Percentiles rank a stretch among this genome's conserved stretches.
These are phyloP conservation scores for Solanum etuberosum DNA, from an alignment of 257 asterid genomes.

Conservation along the genomic window DNA sequence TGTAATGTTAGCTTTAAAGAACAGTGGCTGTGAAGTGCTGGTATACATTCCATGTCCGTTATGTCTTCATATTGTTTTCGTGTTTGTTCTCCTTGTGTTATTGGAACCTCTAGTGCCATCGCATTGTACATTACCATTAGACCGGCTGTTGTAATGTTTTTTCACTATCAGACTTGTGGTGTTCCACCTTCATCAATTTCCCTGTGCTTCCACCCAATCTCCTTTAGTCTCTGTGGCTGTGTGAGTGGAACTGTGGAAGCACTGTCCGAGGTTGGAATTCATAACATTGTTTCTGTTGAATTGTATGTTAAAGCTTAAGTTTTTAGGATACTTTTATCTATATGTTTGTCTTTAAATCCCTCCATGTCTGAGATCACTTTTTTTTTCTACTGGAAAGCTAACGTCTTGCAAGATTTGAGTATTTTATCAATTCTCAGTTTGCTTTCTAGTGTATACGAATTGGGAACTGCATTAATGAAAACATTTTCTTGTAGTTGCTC, in stretches of 20 bases:
- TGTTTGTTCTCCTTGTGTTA: not conserved
- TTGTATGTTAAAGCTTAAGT: not conserved
- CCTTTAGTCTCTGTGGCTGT: not conserved
- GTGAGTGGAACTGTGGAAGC: not conserved
- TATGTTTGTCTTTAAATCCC: not conserved
- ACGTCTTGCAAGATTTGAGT: not conserved
- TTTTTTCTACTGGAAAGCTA: not conserved
- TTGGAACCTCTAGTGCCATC: not conserved
- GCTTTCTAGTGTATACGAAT: not conserved
- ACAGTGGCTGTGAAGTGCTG: not conserved
- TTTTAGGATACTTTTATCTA: not conserved
- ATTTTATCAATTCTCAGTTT: not conserved
- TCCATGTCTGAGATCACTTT: not conserved
- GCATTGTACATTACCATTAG: not conserved
- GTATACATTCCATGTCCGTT: not conserved
- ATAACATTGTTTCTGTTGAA: not conserved
- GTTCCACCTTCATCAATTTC: not conserved
- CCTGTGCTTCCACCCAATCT: not conserved
- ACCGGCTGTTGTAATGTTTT: not conserved
- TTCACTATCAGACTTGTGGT: not conserved
- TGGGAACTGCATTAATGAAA: not conserved
- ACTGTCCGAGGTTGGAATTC: not conserved
- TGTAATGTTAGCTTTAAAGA: slow-evolving; percentile 47
- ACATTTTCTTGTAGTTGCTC: not conserved
- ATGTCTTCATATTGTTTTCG: not conserved